A percentile compares a stretch with the other conserved stretches of the same genome.
Evolutionary conservation across 23 red algal species (phyloP).

Genomic region (Gracilaria vermiculophylla): DNA sequence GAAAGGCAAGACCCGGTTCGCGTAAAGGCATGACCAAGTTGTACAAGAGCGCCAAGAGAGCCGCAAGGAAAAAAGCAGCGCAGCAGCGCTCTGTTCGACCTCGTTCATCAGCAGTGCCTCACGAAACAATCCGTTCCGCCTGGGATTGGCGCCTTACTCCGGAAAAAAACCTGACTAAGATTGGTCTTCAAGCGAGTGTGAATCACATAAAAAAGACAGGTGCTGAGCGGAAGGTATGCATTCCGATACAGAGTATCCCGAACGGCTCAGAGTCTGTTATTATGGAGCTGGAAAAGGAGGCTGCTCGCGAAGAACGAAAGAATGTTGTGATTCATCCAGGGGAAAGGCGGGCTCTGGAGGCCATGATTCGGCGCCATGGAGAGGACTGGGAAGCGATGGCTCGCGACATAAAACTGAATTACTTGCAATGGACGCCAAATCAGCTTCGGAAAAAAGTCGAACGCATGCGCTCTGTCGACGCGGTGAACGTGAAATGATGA

Average conservation of each 20-base stretch:
- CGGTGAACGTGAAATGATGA: background rate
- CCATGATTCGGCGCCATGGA: conserved; percentile 27
- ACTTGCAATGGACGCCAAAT: conserved; percentile 55
- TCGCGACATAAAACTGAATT: conserved; percentile 71
- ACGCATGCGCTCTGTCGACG: conserved; percentile 23
- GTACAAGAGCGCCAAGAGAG: background rate
- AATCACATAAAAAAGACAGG: conserved; percentile 14
- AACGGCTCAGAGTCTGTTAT: background rate
- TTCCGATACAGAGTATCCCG: background rate
- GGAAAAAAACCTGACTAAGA: conserved; percentile 14
- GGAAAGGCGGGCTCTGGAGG: conserved; percentile 36
- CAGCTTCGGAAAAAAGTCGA: conserved; percentile 46
- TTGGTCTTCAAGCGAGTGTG: conserved; percentile 30
- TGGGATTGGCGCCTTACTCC: conserved; percentile 32
- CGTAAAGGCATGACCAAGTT: conserved; percentile 59
- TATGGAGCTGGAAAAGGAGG: conserved; percentile 36
- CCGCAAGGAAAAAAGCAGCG: conserved; percentile 28
- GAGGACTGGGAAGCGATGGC: conserved; percentile 58
- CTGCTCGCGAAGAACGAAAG: conserved; percentile 13
- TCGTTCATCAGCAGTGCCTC: background rate
- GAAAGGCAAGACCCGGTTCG: conserved; percentile 32
- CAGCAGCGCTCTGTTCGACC: background rate
- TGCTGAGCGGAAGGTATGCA: background rate
- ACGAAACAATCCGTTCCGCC: conserved; percentile 15
- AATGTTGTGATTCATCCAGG: conserved; percentile 49